Evolutionary conservation across 179 eudicot genomes (phyloP).

Genomic region (Beta corolliflora): DNA sequence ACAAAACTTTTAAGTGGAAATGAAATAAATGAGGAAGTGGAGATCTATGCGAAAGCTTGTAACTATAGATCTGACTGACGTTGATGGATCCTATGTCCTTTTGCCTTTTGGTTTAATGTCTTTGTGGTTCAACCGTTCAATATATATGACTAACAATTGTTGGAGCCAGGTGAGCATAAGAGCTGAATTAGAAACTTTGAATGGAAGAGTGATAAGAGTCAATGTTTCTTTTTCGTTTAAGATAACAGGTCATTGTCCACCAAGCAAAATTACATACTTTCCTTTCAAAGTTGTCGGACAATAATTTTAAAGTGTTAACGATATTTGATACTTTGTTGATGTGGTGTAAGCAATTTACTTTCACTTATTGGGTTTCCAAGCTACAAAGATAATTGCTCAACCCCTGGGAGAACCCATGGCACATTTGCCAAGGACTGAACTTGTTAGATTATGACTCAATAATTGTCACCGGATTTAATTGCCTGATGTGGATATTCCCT

Average conservation of each 20-base stretch:
- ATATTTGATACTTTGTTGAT: background rate
- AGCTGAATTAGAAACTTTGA: background rate
- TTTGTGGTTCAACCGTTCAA: background rate
- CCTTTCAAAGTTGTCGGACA: background rate
- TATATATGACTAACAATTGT: background rate
- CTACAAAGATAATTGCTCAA: background rate
- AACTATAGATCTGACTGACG: background rate
- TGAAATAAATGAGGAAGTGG: background rate
- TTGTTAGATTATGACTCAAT: background rate
- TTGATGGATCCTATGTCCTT: background rate
- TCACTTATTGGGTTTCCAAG: background rate
- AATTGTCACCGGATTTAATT: background rate
- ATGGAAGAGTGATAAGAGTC: background rate
- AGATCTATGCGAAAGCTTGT: background rate
- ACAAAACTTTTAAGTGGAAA: background rate
- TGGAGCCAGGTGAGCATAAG: background rate
- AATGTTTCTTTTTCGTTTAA: background rate
- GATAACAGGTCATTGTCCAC: background rate
- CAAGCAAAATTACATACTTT: background rate
- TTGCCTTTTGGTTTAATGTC: background rate
- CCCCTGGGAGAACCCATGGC: background rate
- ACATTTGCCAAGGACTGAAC: background rate
- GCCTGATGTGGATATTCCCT: background rate
- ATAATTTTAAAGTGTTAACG: background rate
- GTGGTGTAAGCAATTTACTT: background rate